Percentiles rank a stretch among this genome's conserved stretches.
Conservation (phyloP, 257 asterid species). For the Solanum corneliomulleri region DNA sequence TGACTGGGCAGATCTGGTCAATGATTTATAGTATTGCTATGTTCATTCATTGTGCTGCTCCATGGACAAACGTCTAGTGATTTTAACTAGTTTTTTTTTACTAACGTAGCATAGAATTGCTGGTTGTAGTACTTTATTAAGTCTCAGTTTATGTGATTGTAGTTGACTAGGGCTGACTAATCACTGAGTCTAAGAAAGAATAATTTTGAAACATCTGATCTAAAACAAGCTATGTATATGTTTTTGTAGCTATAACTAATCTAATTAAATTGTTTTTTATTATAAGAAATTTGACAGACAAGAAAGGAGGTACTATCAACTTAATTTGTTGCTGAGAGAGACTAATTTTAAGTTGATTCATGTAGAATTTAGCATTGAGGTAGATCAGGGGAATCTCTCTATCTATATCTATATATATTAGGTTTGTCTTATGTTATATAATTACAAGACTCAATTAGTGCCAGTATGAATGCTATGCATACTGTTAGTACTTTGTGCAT, state of each 20-base stretch:
- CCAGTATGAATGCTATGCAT: too few species aligned
- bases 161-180: background rate
- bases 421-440: background rate
- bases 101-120: background rate
- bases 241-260: background rate
- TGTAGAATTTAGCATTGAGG: background rate
- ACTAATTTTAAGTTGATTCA: background rate
- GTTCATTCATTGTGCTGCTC: background rate
- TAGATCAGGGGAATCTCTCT: background rate
- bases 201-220: background rate
- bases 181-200: background rate
- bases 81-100: background rate
- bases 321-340: background rate
- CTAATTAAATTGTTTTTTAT: background rate
- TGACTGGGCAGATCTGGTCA: background rate
- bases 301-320: background rate
- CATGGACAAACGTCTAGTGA: background rate
- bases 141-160: background rate
- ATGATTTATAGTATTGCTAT: background rate
- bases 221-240: background rate
- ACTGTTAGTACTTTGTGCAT: background rate
- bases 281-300: background rate
- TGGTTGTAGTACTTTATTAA: background rate
- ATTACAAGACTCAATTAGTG: background rate
- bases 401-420: background rate